These are phyloP conservation scores for Colletotrichum brevisporum DNA, from an alignment of 2,329 filamentous ascomycete species.

Conservation along the genomic window DNA sequence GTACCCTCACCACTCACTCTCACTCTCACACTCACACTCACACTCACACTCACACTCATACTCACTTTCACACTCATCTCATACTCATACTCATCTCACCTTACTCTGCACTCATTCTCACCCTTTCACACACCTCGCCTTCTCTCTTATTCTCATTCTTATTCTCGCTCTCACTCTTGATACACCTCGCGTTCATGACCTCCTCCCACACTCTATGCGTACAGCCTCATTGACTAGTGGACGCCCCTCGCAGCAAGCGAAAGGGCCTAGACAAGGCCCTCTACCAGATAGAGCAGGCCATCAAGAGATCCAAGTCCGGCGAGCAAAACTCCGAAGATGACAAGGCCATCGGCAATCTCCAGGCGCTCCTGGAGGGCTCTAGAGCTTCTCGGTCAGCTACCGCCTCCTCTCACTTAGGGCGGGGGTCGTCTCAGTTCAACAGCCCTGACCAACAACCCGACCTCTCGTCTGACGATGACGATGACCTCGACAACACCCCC, in stretches of 20 bases:
- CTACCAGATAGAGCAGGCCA: conserved; percentile 79
- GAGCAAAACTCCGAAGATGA: conserved; percentile 60
- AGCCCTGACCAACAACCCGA: conserved; percentile 47
- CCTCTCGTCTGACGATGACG: conserved; percentile 51
- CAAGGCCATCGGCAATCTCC: conserved; percentile 60
- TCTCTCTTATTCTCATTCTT: too few relatives aligned
- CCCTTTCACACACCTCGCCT: too few relatives aligned
- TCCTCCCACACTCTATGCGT: not conserved
- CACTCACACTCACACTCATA: too few relatives aligned
- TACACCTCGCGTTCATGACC: too few relatives aligned
- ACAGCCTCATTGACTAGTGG: conserved; percentile 34
- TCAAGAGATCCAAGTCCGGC: conserved; percentile 67
- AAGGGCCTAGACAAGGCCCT: conserved; percentile 82
- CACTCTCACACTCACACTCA: too few relatives aligned
- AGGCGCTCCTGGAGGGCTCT: conserved; percentile 54
- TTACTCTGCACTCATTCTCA: too few relatives aligned
- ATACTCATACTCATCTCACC: too few relatives aligned
- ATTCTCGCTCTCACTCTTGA: too few relatives aligned
- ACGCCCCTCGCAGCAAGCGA: conserved; percentile 69
- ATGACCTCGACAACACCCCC: conserved; percentile 48
- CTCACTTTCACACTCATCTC: too few relatives aligned
- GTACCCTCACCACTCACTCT: too few relatives aligned
- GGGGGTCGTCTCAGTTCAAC: conserved; percentile 36
- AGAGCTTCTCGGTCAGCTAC: conserved; percentile 37
- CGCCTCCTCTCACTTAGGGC: conserved; percentile 42